These are phyloP conservation scores for Brachypodium distachyon DNA, from an alignment of 202 grass and related monocot species.

Conservation along the genomic window DNA sequence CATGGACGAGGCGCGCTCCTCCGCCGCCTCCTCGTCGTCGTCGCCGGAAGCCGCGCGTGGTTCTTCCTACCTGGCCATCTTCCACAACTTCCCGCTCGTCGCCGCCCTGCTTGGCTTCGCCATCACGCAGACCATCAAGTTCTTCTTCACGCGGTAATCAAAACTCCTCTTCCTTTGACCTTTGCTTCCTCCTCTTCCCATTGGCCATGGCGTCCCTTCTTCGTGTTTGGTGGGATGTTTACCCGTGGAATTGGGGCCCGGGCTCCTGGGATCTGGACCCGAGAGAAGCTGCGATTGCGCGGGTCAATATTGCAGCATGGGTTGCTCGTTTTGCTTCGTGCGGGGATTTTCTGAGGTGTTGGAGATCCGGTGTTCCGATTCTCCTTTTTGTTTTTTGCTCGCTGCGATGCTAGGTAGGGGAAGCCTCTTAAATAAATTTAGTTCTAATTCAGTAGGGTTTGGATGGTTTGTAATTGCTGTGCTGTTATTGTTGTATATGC, in stretches of 20 bases:
- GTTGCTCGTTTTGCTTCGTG: not conserved
- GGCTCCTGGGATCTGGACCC: too few relatives aligned
- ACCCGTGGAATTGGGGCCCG: too few relatives aligned
- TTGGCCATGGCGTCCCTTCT: too few relatives aligned
- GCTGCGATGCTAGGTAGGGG: not conserved
- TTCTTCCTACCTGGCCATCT: constrained; percentile 62
- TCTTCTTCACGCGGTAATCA: constrained; percentile 64
- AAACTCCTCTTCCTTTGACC: not conserved
- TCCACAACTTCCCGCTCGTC: constrained; percentile 80
- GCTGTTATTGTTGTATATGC: not conserved
- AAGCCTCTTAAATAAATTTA: not conserved
- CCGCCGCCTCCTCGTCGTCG: constrained; percentile 38
- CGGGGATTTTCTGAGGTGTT: not conserved
- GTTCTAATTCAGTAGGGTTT: too few relatives aligned
- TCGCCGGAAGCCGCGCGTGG: not conserved
- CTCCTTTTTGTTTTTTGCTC: not conserved
- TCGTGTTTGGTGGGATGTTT: too few relatives aligned
- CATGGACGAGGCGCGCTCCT: too few relatives aligned
- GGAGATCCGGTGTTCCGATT: not conserved
- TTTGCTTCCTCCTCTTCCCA: not conserved
- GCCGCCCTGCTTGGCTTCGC: constrained; percentile 75
- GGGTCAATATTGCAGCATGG: too few relatives aligned
- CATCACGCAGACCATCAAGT: constrained; percentile 77
- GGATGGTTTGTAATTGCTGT: not conserved
- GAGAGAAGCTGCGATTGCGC: too few relatives aligned